Base-by-base conservation (phyloP, 257 asterid species). In the Forsythia suspensa region DNA sequence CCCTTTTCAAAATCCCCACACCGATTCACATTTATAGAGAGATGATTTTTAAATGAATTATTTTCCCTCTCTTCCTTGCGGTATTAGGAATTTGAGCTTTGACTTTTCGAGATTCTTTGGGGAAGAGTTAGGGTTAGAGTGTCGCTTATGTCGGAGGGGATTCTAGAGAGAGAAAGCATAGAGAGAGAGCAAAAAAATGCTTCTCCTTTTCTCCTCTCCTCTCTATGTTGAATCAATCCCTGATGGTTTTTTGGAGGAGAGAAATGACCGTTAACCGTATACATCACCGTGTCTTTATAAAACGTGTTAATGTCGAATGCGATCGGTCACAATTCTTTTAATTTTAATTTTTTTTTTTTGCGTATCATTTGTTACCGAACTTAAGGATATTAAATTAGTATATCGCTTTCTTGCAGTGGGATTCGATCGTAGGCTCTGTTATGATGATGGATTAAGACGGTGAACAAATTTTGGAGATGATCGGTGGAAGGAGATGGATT, bases 141-240 rank as follows among this genome's bases (percentile, higher is more conserved):
- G 72, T 87, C 85, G 86, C 84, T 85, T 87, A 84, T 85, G 89
- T 77, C 85, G 87, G 85, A 78, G 78, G 91, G 78, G 85, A 83
- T 85, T 87, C 89, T 77, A 74, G 70, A 76, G 77, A 73, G 87
- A 78, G 84, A 81, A 70, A 65, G 79, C n/a, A 52, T 76, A 41
- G 84, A 83, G 72, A 61, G 69, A 24, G 70, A 63, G 70, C 16
- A 24, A 8, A 10, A 79, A 79, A 78, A 73, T 44, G 68, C 39
- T 13, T 61, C 44, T 43, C 67, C 34, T 24, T 70, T 65, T 75
- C 74, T 71, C 59, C 65, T 75, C 74, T 71, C 59, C 65, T 13
- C 38, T 55, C 70, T 29, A 29, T 74, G 36, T n/a, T 24, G 40
- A 44, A 61, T 18, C 40, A 29, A 29, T 63, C 39, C 70, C 38